A percentile compares a stretch with the other conserved stretches of the same genome.
These are phyloP conservation scores for Septoria petroselini DNA, from an alignment of 2,329 filamentous ascomycete species.

Conservation along the genomic window DNA sequence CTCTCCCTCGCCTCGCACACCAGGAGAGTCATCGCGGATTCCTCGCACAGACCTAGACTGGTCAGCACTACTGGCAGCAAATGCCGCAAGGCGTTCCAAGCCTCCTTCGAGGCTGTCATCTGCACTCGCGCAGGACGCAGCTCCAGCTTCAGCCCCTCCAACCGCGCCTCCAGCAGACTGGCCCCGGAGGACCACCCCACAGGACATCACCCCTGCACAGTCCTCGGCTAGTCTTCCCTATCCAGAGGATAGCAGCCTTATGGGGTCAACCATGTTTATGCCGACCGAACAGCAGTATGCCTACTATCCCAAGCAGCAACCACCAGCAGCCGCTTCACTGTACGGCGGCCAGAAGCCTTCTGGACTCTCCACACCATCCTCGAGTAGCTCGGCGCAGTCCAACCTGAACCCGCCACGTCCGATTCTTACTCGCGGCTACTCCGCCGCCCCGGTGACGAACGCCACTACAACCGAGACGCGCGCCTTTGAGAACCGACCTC, in stretches of 20 bases:
- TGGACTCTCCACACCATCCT: constrained; percentile 4
- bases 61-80: constrained; percentile 31
- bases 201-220: constrained; percentile 34
- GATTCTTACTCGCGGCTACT: constrained; percentile 14
- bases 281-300: constrained; percentile 45
- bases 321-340: constrained; percentile 10
- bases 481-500: constrained; percentile 9
- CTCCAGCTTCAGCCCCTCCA: constrained; percentile 2
- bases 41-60: constrained; percentile 36
- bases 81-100: constrained; percentile 28
- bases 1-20: constrained; percentile 29
- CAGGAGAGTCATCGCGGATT: constrained; percentile 29
- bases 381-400: constrained; percentile 11
- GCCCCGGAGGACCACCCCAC: constrained; percentile 7
- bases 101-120: constrained; percentile 31
- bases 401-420: constrained; percentile 11
- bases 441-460: constrained; percentile 5
- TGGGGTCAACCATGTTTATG: constrained; percentile 39
- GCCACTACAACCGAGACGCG: constrained; percentile 7
- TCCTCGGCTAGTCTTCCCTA: constrained; percentile 42
- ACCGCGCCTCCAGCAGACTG: background rate
- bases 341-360: background rate
- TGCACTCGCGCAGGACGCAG: constrained; percentile 23
- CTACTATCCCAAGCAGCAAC: constrained; percentile 30
- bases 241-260: constrained; percentile 42